Evolutionary conservation across 1,284 basidiomycete genomes (phyloP).

Genomic region (Malassezia restricta): DNA sequence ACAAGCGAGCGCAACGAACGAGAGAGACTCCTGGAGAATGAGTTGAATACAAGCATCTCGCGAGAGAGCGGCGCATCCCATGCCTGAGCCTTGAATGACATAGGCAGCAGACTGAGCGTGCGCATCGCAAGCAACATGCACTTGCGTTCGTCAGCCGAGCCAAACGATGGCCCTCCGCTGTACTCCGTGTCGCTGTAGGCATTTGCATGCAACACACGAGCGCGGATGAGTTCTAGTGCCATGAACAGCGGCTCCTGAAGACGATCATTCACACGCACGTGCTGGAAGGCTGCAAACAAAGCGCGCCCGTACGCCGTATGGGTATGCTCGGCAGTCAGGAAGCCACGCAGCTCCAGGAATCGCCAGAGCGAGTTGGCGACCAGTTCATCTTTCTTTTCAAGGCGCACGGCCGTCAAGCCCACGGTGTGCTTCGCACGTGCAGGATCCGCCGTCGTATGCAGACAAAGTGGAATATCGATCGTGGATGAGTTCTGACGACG

Average conservation of each 20-base stretch:
- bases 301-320: constrained; percentile 76
- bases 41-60: constrained; percentile 94
- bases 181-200: constrained; percentile 76
- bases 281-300: constrained; percentile 66
- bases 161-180: constrained; percentile 88
- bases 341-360: constrained; percentile 90
- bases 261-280: constrained; percentile 80
- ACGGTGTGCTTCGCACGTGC: constrained; percentile 32
- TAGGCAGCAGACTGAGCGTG: constrained; percentile 78
- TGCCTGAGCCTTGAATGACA: constrained; percentile 61
- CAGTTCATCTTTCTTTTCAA: constrained; percentile 96
- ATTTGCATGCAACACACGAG: constrained; percentile 86
- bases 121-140: constrained; percentile 92
- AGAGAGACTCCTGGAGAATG: constrained; percentile 78
- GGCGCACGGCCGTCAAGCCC: constrained; percentile 29
- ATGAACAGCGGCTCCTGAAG: constrained; percentile 88
- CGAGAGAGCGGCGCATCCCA: constrained; percentile 78
- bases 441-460: constrained; percentile 63
- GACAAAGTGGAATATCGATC: constrained; percentile 89
- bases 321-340: constrained; percentile 71
- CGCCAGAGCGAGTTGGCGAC: constrained; percentile 98
- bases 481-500: constrained; percentile 91
- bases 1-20: constrained; percentile 77
- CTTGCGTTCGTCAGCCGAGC: constrained; percentile 52
- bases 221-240: constrained; percentile 77